phyloP scores from a whole-genome alignment of 208 protist genomes.

The Herpetomonas tarakana region DNA sequence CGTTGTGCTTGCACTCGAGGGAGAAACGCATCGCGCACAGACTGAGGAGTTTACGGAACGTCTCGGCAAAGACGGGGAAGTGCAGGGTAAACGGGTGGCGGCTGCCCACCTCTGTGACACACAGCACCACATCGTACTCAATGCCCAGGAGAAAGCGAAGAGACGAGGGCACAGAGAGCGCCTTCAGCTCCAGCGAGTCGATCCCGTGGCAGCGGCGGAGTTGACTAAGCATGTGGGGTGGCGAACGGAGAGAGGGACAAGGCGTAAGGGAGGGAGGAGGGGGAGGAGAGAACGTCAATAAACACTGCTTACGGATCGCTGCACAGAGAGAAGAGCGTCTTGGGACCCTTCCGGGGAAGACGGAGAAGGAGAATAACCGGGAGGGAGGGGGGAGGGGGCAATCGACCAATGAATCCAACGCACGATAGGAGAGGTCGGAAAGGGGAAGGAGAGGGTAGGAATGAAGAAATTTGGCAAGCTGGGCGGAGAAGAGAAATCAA shows the following conservation, averaged over 20 bases:
- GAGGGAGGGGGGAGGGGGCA: too few relatives aligned
- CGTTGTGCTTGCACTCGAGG: constrained; percentile 43
- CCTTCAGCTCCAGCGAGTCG: constrained; percentile 72
- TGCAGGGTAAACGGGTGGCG: constrained; percentile 43
- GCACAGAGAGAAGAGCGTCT: too few relatives aligned
- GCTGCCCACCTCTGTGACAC: constrained; percentile 50
- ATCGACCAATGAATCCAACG: too few relatives aligned
- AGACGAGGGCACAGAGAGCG: constrained; percentile 68
- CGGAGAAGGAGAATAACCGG: too few relatives aligned
- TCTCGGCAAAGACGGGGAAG: constrained; percentile 59
- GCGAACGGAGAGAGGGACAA: constrained; percentile 1
- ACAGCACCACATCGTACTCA: constrained; percentile 76
- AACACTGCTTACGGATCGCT: too few relatives aligned
- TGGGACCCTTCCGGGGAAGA: too few relatives aligned
- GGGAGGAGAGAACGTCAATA: too few relatives aligned
- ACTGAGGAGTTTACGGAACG: constrained; percentile 68
- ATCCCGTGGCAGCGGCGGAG: constrained; percentile 18
- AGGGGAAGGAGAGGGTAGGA: too few relatives aligned
- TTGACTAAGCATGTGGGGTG: neutral
- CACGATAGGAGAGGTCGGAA: too few relatives aligned
- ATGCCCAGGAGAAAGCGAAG: constrained; percentile 73
- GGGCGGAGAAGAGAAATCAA: too few relatives aligned
- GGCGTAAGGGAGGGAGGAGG: too few relatives aligned
- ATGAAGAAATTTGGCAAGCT: too few relatives aligned
- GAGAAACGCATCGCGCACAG: constrained; percentile 67